These are phyloP conservation scores for Cyberlindnera samutprakarnensis DNA, from an alignment of 805 yeast genomes.

Conservation along the genomic window DNA sequence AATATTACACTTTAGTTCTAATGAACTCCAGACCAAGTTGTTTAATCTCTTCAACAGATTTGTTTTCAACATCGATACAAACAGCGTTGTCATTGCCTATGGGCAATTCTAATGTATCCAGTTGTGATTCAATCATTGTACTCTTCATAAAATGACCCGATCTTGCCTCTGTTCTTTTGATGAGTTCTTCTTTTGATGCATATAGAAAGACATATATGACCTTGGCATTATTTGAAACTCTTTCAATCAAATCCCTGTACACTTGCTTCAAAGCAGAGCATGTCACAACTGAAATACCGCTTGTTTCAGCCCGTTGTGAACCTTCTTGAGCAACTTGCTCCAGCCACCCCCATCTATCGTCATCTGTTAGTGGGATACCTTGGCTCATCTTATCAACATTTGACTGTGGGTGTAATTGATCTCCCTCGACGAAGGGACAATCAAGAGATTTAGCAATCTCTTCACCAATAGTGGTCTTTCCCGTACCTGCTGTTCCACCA, in stretches of 20 bases:
- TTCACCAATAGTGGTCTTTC: constrained; percentile 75
- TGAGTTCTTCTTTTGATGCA: constrained; percentile 54
- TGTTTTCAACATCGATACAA: constrained; percentile 24
- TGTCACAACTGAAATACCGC: constrained; percentile 44
- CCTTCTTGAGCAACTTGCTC: constrained; percentile 37
- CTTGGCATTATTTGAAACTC: constrained; percentile 24
- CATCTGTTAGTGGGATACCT: constrained; percentile 80
- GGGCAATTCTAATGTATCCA: constrained; percentile 69
- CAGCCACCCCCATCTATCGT: constrained; percentile 92
- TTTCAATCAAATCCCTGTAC: constrained; percentile 59
- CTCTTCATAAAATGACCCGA: constrained; percentile 82
- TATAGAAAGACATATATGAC: constrained; percentile 62
- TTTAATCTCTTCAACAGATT: constrained; percentile 13
- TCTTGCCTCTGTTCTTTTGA: constrained; percentile 55
- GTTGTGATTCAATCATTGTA: constrained; percentile 76
- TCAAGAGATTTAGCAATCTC: constrained; percentile 36
- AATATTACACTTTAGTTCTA: no score
- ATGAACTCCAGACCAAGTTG: constrained; percentile 7
- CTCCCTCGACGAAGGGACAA: constrained; percentile 78
- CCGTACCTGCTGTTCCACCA: constrained; percentile 97
- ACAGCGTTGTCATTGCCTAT: constrained; percentile 25
- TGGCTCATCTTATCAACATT: constrained; percentile 79
- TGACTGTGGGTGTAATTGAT: constrained; percentile 59
- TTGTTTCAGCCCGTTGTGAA: constrained; percentile 29
- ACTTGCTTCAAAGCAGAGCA: constrained; percentile 78